phyloP scores from a whole-genome alignment of 345 rosid species.

The Excoecaria agallocha region DNA sequence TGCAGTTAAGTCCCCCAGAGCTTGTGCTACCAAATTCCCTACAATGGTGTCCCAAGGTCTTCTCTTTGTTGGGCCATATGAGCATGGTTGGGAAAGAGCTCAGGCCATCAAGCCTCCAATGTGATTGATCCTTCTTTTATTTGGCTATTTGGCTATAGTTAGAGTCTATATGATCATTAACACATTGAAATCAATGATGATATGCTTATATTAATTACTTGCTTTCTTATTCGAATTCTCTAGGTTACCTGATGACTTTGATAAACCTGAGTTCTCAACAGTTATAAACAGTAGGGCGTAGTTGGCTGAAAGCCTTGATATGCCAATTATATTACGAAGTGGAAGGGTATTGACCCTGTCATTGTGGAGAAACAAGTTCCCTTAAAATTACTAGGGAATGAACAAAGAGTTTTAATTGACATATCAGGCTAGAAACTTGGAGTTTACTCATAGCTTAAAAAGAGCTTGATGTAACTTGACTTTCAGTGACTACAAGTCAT shows the following conservation, averaged over 20 bases:
- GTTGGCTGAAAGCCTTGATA: not conserved
- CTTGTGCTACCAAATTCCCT: constrained; percentile 76
- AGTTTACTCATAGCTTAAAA: not conserved
- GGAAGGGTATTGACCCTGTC: not conserved
- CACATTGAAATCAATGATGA: not conserved
- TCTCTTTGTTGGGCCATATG: constrained; percentile 98
- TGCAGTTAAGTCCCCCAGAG: constrained; percentile 74
- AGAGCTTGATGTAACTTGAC: not conserved
- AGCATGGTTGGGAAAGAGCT: constrained; percentile 84
- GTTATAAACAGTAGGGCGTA: constrained; percentile 20
- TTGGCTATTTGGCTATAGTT: constrained; percentile 8
- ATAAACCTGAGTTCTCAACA: constrained; percentile 77
- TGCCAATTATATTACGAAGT: not conserved
- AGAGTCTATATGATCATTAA: not conserved
- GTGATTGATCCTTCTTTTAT: constrained; percentile 34
- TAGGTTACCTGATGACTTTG: constrained; percentile 90
- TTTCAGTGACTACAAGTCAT: not conserved
- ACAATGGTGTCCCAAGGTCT: constrained; percentile 90
- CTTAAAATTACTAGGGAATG: not conserved
- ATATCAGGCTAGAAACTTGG: not conserved
- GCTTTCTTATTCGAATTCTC: constrained; percentile 16
- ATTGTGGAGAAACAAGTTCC: not conserved
- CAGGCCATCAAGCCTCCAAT: constrained; percentile 64
- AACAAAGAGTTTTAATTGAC: not conserved
- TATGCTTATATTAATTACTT: constrained; percentile 1